These are phyloP conservation scores for Rhynchospora pubera DNA, from an alignment of 176 grass and related monocot genomes.

Conservation along the genomic window DNA sequence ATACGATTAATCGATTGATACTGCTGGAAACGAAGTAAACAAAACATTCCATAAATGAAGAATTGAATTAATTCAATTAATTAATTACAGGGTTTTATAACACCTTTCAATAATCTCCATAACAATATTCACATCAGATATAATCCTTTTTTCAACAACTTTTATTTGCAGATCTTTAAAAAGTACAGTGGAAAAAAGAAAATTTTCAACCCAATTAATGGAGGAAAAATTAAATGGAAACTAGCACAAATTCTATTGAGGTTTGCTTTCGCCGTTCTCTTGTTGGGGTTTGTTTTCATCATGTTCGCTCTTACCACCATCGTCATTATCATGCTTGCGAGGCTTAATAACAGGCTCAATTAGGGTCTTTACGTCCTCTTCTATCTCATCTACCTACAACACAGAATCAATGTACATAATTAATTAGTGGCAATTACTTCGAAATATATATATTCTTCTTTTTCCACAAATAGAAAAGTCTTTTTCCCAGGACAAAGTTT, in stretches of 20 bases:
- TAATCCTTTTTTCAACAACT: background rate
- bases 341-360: slow-evolving; percentile 19
- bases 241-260: background rate
- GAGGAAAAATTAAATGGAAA: background rate
- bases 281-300: background rate
- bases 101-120: background rate
- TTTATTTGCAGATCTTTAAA: background rate
- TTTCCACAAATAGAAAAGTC: background rate
- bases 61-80: background rate
- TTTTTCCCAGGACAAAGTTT: background rate
- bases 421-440: background rate
- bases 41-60: background rate
- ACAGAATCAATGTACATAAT: background rate
- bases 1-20: too few relatives aligned
- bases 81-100: background rate
- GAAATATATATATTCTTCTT: background rate
- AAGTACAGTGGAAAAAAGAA: background rate
- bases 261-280: background rate
- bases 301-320: background rate
- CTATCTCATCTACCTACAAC: slow-evolving; percentile 37
- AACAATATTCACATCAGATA: background rate
- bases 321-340: background rate
- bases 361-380: slow-evolving; percentile 39
- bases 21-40: background rate
- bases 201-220: background rate